phyloP scores from a whole-genome alignment of 768 basidiomycete species.

The Pleurotus tuoliensis region DNA sequence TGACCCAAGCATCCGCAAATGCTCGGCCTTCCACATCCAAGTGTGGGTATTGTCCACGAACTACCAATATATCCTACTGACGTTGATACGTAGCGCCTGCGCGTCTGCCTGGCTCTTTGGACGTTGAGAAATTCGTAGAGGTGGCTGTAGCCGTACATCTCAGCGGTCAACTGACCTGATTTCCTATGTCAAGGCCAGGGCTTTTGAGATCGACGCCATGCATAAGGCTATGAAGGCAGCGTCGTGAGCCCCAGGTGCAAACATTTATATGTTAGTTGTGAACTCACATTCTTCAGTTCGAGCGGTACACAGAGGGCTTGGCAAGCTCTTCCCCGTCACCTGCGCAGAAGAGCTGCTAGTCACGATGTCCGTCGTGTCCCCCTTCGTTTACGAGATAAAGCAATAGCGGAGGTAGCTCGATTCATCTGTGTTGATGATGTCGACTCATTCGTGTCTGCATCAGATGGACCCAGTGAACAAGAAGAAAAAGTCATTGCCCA shows the following conservation, averaged over 20 bases:
- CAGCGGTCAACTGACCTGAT: background rate
- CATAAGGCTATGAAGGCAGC: slow-evolving; percentile 80
- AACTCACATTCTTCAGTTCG: slow-evolving; percentile 36
- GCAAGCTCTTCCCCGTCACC: slow-evolving; percentile 89
- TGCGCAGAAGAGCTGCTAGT: slow-evolving; percentile 89
- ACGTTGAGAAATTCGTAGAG: slow-evolving; percentile 87
- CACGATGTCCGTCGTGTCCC: slow-evolving; percentile 94
- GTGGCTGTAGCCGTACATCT: slow-evolving; percentile 30
- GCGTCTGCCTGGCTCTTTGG: slow-evolving; percentile 67
- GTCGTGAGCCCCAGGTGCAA: slow-evolving; percentile 37
- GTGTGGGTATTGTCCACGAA: slow-evolving; percentile 28
- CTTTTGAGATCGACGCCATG: slow-evolving; percentile 91
- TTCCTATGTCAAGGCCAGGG: slow-evolving; percentile 55
- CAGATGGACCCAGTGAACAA: slow-evolving; percentile 48
- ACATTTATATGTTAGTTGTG: background rate
- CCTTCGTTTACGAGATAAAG: slow-evolving; percentile 74
- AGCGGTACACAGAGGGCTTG: slow-evolving; percentile 79
- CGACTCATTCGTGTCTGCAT: background rate
- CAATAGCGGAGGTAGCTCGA: slow-evolving; percentile 62
- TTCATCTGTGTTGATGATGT: background rate
- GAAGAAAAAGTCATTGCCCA: slow-evolving; percentile 46
- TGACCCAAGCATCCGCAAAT: slow-evolving; percentile 18
- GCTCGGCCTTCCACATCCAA: slow-evolving; percentile 41
- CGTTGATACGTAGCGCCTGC: slow-evolving; percentile 38
- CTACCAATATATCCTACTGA: background rate